phyloP scores from a whole-genome alignment of 2,329 filamentous ascomycete genomes.

The Cadophora luteo-olivacea region DNA sequence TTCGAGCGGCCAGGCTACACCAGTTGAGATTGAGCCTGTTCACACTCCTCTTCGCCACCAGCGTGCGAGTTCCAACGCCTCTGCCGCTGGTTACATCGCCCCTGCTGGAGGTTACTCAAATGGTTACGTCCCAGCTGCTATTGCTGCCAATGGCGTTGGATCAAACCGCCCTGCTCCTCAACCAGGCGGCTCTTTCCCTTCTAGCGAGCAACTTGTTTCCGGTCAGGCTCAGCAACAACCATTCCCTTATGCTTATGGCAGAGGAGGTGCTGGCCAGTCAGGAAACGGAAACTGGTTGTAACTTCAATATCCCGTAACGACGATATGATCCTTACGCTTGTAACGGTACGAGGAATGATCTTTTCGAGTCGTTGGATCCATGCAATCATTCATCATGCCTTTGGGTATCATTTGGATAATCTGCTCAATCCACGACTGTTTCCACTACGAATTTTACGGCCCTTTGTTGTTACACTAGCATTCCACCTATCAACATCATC shows the following conservation, averaged over 20 bases:
- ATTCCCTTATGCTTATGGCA: slow-evolving; percentile 41
- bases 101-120: slow-evolving; percentile 40
- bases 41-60: slow-evolving; percentile 43
- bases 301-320: slow-evolving; percentile 39
- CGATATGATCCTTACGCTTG: slow-evolving; percentile 46
- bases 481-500: slow-evolving; percentile 38
- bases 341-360: slow-evolving; percentile 47
- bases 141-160: slow-evolving; percentile 33
- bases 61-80: slow-evolving; percentile 44
- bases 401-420: slow-evolving; percentile 20
- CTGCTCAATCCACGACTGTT: slow-evolving; percentile 38
- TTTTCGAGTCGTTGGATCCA: slow-evolving; percentile 40
- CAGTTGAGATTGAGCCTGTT: slow-evolving; percentile 37
- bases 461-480: slow-evolving; percentile 46
- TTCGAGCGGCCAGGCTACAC: slow-evolving; percentile 43
- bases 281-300: slow-evolving; percentile 44
- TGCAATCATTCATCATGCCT: slow-evolving; percentile 30
- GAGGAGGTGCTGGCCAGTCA: slow-evolving; percentile 36
- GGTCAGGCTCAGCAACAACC: slow-evolving; percentile 31
- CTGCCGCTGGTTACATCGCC: slow-evolving; percentile 36
- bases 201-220: slow-evolving; percentile 38
- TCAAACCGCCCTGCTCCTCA: slow-evolving; percentile 33
- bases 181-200: slow-evolving; percentile 33
- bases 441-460: slow-evolving; percentile 46
- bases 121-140: slow-evolving; percentile 35